These are phyloP conservation scores for Aspergillus saccharolyticus DNA, from an alignment of 495 filamentous ascomycete species.

Conservation along the genomic window DNA sequence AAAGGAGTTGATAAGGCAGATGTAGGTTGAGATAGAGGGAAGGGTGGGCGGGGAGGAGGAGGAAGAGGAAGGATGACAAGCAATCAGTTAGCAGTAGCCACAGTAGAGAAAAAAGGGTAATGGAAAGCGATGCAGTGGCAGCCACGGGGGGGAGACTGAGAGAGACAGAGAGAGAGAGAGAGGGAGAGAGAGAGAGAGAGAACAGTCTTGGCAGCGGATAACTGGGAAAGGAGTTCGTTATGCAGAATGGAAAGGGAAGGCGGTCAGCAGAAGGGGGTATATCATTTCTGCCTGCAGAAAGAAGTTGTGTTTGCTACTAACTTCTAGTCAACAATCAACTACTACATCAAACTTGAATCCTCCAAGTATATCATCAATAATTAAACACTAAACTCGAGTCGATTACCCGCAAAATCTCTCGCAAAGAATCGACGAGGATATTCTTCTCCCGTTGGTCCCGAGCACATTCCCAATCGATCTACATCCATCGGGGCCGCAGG, in stretches of 20 bases:
- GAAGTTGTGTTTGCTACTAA: no score
- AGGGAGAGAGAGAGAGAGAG: background rate
- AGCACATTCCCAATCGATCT: conserved; percentile 48
- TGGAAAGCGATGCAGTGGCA: background rate
- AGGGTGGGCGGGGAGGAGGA: background rate
- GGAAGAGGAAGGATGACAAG: background rate
- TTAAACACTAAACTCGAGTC: conserved; percentile 57
- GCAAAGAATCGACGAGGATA: conserved; percentile 60
- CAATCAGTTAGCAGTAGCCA: background rate
- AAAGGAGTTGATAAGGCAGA: conserved; percentile 1
- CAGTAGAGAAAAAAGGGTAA: background rate
- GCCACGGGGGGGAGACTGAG: background rate
- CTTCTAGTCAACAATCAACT: no score
- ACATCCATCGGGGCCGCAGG: conserved; percentile 46
- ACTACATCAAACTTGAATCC: no score
- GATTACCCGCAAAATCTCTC: conserved; percentile 58
- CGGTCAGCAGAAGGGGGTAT: background rate
- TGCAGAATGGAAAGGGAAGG: background rate
- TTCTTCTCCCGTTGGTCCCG: conserved; percentile 46
- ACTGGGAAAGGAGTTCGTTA: no score
- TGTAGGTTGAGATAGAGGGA: background rate
- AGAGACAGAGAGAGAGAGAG: background rate
- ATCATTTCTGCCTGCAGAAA: no score
- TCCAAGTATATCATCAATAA: no score
- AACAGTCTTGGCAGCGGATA: background rate